phyloP scores from a whole-genome alignment of 148 eudicot genomes.

The Tetragonia tetragonoides region DNA sequence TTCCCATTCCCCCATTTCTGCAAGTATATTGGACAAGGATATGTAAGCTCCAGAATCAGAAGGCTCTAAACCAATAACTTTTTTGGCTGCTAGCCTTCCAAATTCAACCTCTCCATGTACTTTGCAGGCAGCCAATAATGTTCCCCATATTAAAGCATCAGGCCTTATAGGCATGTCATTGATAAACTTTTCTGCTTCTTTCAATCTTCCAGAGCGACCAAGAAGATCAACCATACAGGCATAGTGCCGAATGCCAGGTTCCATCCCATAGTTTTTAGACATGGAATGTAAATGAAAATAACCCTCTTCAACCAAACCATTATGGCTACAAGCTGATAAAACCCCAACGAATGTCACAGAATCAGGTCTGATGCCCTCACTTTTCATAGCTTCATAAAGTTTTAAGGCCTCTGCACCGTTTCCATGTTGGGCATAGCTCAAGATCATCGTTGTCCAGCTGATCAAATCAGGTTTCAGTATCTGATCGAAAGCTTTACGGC shows the following conservation, averaged over 20 bases:
- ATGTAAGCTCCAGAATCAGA: constrained; percentile 54
- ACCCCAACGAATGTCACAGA: constrained; percentile 83
- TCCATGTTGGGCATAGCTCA: constrained; percentile 77
- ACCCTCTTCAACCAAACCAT: constrained; percentile 79
- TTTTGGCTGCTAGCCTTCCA: constrained; percentile 62
- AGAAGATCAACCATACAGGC: constrained; percentile 90
- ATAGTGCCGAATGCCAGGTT: constrained; percentile 66
- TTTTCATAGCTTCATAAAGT: constrained; percentile 59
- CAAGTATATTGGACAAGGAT: constrained; percentile 68
- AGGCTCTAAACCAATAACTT: constrained; percentile 61
- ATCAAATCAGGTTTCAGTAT: constrained; percentile 63
- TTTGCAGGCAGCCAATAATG: constrained; percentile 78
- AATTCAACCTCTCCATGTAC: constrained; percentile 74
- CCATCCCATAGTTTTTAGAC: constrained; percentile 56
- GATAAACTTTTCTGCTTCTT: constrained; percentile 71
- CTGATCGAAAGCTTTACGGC: constrained; percentile 54
- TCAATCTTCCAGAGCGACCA: constrained; percentile 73
- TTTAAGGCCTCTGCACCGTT: constrained; percentile 61
- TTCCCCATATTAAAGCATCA: constrained; percentile 67
- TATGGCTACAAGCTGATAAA: constrained; percentile 86
- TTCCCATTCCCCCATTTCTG: constrained; percentile 81
- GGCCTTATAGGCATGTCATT: constrained; percentile 62
- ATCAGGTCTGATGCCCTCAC: constrained; percentile 65
- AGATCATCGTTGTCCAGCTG: constrained; percentile 74
- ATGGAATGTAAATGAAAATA: constrained; percentile 69